phyloP scores from a whole-genome alignment of 2,329 filamentous ascomycete species.

The Westerdykella ornata region DNA sequence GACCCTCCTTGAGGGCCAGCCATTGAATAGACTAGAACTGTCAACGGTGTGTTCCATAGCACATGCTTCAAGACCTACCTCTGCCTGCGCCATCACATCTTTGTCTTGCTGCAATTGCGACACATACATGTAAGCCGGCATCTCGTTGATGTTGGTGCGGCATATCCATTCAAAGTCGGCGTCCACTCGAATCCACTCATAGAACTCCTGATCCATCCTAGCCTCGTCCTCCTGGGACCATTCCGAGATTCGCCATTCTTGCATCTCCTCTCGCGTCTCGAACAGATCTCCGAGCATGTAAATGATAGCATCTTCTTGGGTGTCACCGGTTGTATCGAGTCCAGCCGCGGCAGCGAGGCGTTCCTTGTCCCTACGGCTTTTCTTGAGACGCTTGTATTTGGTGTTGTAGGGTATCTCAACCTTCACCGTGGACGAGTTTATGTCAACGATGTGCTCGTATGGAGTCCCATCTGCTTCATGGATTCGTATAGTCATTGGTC shows the following conservation, averaged over 20 bases:
- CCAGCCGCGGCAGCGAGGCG: constrained; percentile 59
- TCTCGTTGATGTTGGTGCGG: constrained; percentile 64
- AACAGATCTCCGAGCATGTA: constrained; percentile 92
- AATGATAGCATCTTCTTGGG: constrained; percentile 71
- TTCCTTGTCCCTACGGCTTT: constrained; percentile 76
- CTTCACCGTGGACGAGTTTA: constrained; percentile 76
- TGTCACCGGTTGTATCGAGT: constrained; percentile 56
- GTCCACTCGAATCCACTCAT: constrained; percentile 97
- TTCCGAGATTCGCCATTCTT: constrained; percentile 77
- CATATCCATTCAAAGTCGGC: constrained; percentile 98
- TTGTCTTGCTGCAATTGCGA: constrained; percentile 95
- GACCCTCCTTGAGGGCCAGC: constrained; percentile 59
- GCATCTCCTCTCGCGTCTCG: constrained; percentile 70
- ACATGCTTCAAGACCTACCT: constrained; percentile 35
- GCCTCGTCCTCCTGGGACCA: constrained; percentile 86
- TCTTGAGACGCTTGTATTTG: constrained; percentile 95
- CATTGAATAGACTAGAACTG: constrained; percentile 59
- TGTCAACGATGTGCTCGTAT: constrained; percentile 95
- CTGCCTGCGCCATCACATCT: constrained; percentile 81
- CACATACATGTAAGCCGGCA: constrained; percentile 95
- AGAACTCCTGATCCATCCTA: constrained; percentile 90
- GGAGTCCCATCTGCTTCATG: constrained; percentile 97
- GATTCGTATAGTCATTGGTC: constrained; percentile 94
- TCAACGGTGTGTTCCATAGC: background rate
- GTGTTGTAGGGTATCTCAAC: constrained; percentile 98